Percentiles rank a stretch among this genome's conserved stretches.
phyloP scores from a whole-genome alignment of 768 basidiomycete genomes.

The Daedaleopsis sinensis region DNA sequence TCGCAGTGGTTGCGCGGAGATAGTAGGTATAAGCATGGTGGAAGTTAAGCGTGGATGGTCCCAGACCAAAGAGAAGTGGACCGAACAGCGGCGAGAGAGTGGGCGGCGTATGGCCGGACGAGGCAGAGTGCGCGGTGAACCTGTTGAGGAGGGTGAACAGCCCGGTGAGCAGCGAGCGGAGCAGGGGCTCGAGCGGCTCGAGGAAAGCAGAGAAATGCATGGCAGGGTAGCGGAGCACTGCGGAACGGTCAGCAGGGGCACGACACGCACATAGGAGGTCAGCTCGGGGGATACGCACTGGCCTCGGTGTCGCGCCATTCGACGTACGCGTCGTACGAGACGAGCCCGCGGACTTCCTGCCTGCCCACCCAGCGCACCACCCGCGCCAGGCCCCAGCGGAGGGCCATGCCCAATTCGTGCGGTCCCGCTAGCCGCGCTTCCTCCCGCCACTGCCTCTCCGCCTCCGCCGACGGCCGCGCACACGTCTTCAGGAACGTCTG shows the following conservation, averaged over 20 bases:
- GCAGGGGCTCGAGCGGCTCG: slow-evolving; percentile 49
- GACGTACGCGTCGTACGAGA: slow-evolving; percentile 84
- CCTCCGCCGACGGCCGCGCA: slow-evolving; percentile 34
- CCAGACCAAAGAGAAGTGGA: slow-evolving; percentile 86
- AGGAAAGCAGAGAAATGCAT: slow-evolving; percentile 76
- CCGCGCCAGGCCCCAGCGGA: slow-evolving; percentile 90
- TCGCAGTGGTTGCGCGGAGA: slow-evolving; percentile 81
- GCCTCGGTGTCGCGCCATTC: slow-evolving; percentile 84
- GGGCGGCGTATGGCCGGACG: slow-evolving; percentile 89
- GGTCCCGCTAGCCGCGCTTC: slow-evolving; percentile 85
- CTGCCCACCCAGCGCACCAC: slow-evolving; percentile 72
- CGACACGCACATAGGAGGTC: slow-evolving; percentile 18
- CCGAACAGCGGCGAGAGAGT: slow-evolving; percentile 89
- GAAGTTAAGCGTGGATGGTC: slow-evolving; percentile 52
- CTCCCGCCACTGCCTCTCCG: slow-evolving; percentile 67
- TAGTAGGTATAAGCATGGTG: slow-evolving; percentile 67
- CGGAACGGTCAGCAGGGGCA: slow-evolving; percentile 1
- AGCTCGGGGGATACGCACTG: slow-evolving; percentile 50
- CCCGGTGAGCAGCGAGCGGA: slow-evolving; percentile 64
- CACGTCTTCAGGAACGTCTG: slow-evolving; percentile 79
- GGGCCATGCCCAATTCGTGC: slow-evolving; percentile 87
- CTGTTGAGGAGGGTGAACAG: slow-evolving; percentile 81
- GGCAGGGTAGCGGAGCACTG: slow-evolving; percentile 68
- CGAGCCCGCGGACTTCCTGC: slow-evolving; percentile 76
- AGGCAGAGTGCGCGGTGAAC: slow-evolving; percentile 80